A percentile compares a stretch with the other conserved stretches of the same genome.
Evolutionary conservation across 805 yeast species (phyloP).

Genomic region (Komagataella pseudopastoris): DNA sequence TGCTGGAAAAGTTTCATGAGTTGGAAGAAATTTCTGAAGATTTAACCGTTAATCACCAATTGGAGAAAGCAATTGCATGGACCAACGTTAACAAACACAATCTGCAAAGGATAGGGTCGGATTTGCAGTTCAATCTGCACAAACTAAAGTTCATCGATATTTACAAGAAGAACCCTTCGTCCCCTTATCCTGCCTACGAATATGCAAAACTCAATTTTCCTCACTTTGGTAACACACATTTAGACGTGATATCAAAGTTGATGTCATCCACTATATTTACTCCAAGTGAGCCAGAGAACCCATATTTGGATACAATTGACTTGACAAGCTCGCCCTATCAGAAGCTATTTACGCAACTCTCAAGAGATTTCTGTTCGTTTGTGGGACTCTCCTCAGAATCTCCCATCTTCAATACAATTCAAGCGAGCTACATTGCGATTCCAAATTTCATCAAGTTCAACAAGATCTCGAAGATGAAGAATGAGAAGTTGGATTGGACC

Average conservation of each 20-base stretch:
- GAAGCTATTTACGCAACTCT: conserved; percentile 14
- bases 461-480: conserved; percentile 16
- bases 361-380: conserved; percentile 34
- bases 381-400: conserved; percentile 39
- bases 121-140: conserved; percentile 31
- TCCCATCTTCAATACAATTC: conserved; percentile 32
- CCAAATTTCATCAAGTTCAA: conserved; percentile 39
- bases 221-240: conserved; percentile 23
- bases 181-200: conserved; percentile 20
- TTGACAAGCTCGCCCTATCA: conserved; percentile 5
- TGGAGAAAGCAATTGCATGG: conserved; percentile 39
- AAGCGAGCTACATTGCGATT: conserved; percentile 40
- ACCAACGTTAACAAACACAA: conserved; percentile 13
- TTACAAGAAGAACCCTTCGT: conserved; percentile 9
- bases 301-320: neutral
- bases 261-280: conserved; percentile 21
- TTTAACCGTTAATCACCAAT: conserved; percentile 19
- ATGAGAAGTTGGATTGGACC: conserved; percentile 35
- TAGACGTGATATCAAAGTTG: conserved; percentile 29
- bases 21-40: conserved; percentile 27
- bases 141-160: conserved; percentile 24
- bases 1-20: conserved; percentile 22
- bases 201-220: conserved; percentile 30
- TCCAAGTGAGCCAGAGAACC: neutral
- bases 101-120: conserved; percentile 22